Conservation (phyloP, 768 basidiomycete genomes). For the Tricholoma sp. region DNA sequence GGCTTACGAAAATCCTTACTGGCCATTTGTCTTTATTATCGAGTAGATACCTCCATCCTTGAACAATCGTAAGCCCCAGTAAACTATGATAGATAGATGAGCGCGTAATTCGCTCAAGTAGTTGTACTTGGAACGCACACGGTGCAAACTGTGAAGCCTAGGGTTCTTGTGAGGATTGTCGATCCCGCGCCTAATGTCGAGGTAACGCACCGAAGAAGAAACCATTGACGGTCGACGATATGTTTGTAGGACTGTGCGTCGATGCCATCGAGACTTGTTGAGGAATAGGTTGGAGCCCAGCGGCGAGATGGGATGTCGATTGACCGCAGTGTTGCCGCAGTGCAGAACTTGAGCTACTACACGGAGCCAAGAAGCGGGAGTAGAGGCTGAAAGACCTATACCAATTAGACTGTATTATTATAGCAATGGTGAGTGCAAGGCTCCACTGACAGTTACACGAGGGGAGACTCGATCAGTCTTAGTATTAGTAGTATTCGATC, state of each 20-base stretch:
- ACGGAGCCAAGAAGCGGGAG: too few relatives aligned
- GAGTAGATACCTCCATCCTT: constrained; percentile 11
- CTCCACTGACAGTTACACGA: too few relatives aligned
- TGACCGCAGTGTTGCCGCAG: too few relatives aligned
- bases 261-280: not conserved
- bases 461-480: too few relatives aligned
- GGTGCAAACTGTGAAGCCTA: constrained; percentile 2
- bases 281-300: too few relatives aligned
- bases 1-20: constrained; percentile 6
- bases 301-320: too few relatives aligned
- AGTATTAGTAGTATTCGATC: too few relatives aligned
- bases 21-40: constrained; percentile 6
- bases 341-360: too few relatives aligned
- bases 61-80: constrained; percentile 7
- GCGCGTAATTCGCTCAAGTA: not conserved
- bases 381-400: too few relatives aligned
- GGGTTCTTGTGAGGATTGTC: not conserved
- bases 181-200: not conserved
- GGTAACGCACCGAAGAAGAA: not conserved
- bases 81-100: constrained; percentile 1
- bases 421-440: too few relatives aligned
- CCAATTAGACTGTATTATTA: too few relatives aligned
- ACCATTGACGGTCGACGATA: not conserved
- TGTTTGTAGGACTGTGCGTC: not conserved
- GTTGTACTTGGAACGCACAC: not conserved